Percentiles rank a stretch among this genome's conserved stretches.
These are phyloP conservation scores for Clathrospora elynae DNA, from an alignment of 2,329 filamentous ascomycete genomes.

Conservation along the genomic window DNA sequence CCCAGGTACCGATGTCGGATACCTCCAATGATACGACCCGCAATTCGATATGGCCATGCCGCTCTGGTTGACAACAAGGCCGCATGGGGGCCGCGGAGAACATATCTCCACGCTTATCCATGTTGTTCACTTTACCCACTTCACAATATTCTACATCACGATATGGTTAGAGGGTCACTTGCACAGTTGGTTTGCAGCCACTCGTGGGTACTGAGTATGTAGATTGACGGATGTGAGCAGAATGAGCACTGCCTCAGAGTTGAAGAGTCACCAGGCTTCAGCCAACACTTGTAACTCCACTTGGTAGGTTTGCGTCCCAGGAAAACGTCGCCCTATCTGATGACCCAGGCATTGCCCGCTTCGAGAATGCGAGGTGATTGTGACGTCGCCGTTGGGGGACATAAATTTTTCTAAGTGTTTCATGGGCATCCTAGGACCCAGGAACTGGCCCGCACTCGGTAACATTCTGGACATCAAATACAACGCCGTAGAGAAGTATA, in stretches of 20 bases:
- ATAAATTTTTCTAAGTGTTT: too few relatives aligned
- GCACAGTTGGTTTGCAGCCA: too few relatives aligned
- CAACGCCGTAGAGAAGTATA: slow-evolving; percentile 52
- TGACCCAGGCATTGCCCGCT: slow-evolving; percentile 42
- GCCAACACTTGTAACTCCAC: too few relatives aligned
- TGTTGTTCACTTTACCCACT: too few relatives aligned
- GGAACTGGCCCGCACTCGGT: slow-evolving; percentile 49
- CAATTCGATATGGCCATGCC: not conserved
- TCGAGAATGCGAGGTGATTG: slow-evolving; percentile 45
- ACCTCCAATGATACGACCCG: not conserved
- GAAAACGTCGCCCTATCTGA: too few relatives aligned
- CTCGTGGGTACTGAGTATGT: too few relatives aligned
- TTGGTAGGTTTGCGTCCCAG: too few relatives aligned
- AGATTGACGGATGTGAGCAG: too few relatives aligned
- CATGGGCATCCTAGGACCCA: slow-evolving; percentile 48
- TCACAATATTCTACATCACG: not conserved
- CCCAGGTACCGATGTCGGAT: not conserved
- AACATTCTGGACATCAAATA: slow-evolving; percentile 52
- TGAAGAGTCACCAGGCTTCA: too few relatives aligned
- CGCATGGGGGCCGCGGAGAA: not conserved
- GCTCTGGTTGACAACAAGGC: not conserved
- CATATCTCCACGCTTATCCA: not conserved
- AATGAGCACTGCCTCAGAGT: too few relatives aligned
- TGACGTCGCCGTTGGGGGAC: too few relatives aligned
- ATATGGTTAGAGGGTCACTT: not conserved